phyloP scores from a whole-genome alignment of 2,329 filamentous ascomycete species.

The Pseudocercospora macadamiae region DNA sequence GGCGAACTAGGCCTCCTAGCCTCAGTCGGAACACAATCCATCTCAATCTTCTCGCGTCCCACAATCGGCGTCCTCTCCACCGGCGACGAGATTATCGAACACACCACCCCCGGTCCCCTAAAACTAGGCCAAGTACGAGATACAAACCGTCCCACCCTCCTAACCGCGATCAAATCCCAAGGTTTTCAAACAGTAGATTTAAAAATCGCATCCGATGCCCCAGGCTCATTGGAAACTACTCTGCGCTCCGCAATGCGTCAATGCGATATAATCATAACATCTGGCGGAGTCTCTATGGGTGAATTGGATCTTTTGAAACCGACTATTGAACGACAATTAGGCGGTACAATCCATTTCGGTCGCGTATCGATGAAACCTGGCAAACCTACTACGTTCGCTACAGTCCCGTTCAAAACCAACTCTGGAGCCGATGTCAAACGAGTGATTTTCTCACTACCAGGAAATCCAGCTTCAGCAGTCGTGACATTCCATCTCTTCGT shows the following conservation, averaged over 20 bases:
- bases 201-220: slow-evolving; percentile 77
- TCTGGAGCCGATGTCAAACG: slow-evolving; percentile 65
- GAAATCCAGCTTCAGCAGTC: slow-evolving; percentile 89
- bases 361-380: slow-evolving; percentile 97
- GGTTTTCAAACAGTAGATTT: slow-evolving; percentile 82
- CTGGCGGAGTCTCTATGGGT: slow-evolving; percentile 95
- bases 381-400: slow-evolving; percentile 96
- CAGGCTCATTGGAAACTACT: slow-evolving; percentile 72
- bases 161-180: slow-evolving; percentile 73
- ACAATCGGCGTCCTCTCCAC: slow-evolving; percentile 87
- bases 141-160: slow-evolving; percentile 85
- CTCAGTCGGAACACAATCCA: slow-evolving; percentile 74
- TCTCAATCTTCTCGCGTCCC: slow-evolving; percentile 74
- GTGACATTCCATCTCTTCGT: slow-evolving; percentile 96
- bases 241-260: slow-evolving; percentile 74
- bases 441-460: slow-evolving; percentile 85
- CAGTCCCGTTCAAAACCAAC: slow-evolving; percentile 65
- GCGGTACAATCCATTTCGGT: slow-evolving; percentile 94
- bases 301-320: slow-evolving; percentile 96
- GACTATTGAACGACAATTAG: slow-evolving; percentile 85
- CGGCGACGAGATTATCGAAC: slow-evolving; percentile 87
- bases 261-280: slow-evolving; percentile 85
- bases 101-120: slow-evolving; percentile 63
- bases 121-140: slow-evolving; percentile 85
- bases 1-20: slow-evolving; percentile 91